Evolutionary conservation across 2,329 filamentous ascomycete genomes (phyloP), one percentile per base, ranked within the genome.

Genomic region (Clonostachys rhizophaga): DNA sequence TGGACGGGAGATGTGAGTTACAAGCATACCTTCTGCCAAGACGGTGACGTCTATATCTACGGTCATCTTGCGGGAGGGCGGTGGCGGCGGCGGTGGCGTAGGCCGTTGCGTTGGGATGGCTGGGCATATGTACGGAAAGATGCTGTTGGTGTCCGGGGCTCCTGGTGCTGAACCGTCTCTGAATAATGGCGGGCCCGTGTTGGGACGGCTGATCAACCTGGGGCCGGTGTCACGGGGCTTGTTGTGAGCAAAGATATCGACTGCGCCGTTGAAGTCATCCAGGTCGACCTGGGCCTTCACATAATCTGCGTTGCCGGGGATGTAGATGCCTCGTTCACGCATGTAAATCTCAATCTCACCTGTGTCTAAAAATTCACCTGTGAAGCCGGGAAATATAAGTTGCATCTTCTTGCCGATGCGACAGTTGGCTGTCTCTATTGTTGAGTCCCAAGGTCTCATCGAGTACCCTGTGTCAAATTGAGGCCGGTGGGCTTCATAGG

Each of bases 261-360:
- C 24, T 16, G 30, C 33, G 17, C 52, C 58, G 11, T 56, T 55
- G 46, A 79, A 72, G 3, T 69, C 65, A 5, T 58, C 56, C 0
- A 70, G 54, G 42, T 78, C 72, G 18, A 87, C 64, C 43, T 86
- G 75, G 9, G 78, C 76, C 43, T 78, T 76, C 2, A 86, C 71
- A 47, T 78, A 83, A 16, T 86, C 83, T 10, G 77, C 72, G 10
- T 72, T 69, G 0, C 78, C 74, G 10, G 85, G 78, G 45, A 91
- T 81, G 42, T 70, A 61, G 33, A 90, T 78, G 6, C 83, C 83
- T 33, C 78, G 76, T 44, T 78, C 73, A 39, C 75, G 76, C 4
- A 95, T 68, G 58, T 91, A 94, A 12, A 79, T 74, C 62, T 94
- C 86, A 0, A 91, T 83, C 60, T 94, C 89, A 49, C 88, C 78